Evolutionary conservation across 306 rosid genomes (phyloP).

Genomic region (Cyamopsis tetragonoloba): DNA sequence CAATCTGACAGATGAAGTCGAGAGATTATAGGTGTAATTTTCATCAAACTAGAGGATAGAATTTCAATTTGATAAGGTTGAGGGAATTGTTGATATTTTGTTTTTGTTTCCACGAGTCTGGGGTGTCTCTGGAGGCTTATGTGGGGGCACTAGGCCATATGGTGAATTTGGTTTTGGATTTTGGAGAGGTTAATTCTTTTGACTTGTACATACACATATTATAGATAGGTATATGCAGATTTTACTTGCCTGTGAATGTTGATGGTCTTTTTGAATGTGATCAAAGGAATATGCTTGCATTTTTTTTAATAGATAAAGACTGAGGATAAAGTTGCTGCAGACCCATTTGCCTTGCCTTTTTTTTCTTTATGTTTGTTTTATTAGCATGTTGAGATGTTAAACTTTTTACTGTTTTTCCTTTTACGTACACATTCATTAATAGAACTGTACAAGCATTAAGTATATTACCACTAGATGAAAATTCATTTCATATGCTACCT

Average conservation of each 20-base stretch:
- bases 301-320: conserved; percentile 17
- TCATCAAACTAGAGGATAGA: too few relatives aligned
- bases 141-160: too few relatives aligned
- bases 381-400: neutral
- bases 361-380: conserved; percentile 4
- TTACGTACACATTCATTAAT: conserved; percentile 20
- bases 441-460: conserved; percentile 22
- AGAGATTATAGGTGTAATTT: too few relatives aligned
- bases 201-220: conserved; percentile 37
- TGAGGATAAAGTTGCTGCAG: conserved; percentile 7
- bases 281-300: conserved; percentile 23
- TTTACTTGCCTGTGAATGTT: conserved; percentile 9
- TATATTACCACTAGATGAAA: neutral
- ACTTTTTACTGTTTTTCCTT: conserved; percentile 6
- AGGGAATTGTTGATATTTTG: too few relatives aligned
- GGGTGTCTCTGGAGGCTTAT: too few relatives aligned
- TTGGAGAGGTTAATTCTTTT: conserved; percentile 13
- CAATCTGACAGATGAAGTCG: too few relatives aligned
- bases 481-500: neutral
- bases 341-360: neutral
- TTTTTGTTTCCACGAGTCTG: too few relatives aligned
- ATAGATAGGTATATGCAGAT: conserved; percentile 20
- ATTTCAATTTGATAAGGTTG: too few relatives aligned
- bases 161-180: neutral
- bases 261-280: conserved; percentile 22